phyloP scores from a whole-genome alignment of 352 stramenopile genomes.

The Phytopythium boreale region DNA sequence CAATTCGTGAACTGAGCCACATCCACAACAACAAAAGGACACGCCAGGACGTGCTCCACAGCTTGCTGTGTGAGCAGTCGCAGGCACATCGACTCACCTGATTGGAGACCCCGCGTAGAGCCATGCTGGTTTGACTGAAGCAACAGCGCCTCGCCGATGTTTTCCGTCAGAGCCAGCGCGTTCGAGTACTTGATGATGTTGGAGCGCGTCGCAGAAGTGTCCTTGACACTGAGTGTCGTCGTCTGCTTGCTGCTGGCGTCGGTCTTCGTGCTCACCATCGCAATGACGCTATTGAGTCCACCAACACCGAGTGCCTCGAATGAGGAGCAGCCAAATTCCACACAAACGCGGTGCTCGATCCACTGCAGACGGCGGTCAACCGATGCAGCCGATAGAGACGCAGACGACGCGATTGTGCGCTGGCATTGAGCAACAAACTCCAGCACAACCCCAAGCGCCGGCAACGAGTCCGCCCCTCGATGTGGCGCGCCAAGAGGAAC shows the following conservation, averaged over 20 bases:
- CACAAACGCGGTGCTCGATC: constrained; percentile 20
- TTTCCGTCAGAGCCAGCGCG: constrained; percentile 23
- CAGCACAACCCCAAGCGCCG: neutral
- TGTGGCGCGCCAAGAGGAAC: neutral
- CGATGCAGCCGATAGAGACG: constrained; percentile 18
- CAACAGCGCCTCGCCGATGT: constrained; percentile 1
- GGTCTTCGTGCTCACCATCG: neutral
- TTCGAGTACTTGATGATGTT: constrained; percentile 37
- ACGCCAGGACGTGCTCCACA: constrained; percentile 37
- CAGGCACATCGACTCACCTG: constrained; percentile 44
- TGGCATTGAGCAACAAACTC: constrained; percentile 10
- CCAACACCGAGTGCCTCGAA: constrained; percentile 19
- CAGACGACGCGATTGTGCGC: constrained; percentile 18
- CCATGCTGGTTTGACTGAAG: neutral
- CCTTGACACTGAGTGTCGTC: neutral
- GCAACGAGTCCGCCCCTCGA: neutral
- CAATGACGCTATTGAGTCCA: constrained; percentile 17
- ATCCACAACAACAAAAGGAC: constrained; percentile 68
- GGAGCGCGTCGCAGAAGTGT: neutral
- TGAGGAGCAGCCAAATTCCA: constrained; percentile 22
- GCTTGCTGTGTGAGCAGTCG: constrained; percentile 42
- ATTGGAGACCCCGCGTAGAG: constrained; percentile 1
- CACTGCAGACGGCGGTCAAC: constrained; percentile 30
- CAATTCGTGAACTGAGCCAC: constrained; percentile 52
- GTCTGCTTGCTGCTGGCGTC: neutral